phyloP scores from a whole-genome alignment of 352 stramenopile species.

The Pythium scleroteichum region DNA sequence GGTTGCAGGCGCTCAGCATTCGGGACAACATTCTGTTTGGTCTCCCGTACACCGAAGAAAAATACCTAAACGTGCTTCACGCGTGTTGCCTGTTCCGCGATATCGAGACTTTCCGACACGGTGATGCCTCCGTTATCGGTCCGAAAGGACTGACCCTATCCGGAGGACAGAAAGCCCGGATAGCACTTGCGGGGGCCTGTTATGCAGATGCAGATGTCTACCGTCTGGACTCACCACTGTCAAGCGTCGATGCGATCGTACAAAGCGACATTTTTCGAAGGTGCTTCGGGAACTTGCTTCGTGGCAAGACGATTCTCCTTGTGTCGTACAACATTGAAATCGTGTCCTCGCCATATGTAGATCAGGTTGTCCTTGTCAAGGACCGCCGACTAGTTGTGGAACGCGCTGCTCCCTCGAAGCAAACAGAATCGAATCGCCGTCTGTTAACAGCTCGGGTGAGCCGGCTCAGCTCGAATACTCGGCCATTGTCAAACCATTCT shows the following conservation, averaged over 20 bases:
- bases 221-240: slow-evolving; percentile 88
- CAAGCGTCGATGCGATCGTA: slow-evolving; percentile 91
- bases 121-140: slow-evolving; percentile 92
- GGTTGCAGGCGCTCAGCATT: slow-evolving; percentile 91
- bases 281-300: slow-evolving; percentile 16
- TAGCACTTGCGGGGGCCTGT: slow-evolving; percentile 47
- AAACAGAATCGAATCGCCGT: too few relatives aligned
- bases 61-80: slow-evolving; percentile 47
- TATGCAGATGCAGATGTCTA: slow-evolving; percentile 53
- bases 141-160: slow-evolving; percentile 92
- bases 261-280: slow-evolving; percentile 79
- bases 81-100: slow-evolving; percentile 77
- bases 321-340: slow-evolving; percentile 80
- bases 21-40: slow-evolving; percentile 92
- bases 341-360: slow-evolving; percentile 11
- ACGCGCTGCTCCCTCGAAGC: too few relatives aligned
- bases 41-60: slow-evolving; percentile 32
- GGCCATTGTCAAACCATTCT: too few relatives aligned
- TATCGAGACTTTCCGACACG: slow-evolving; percentile 68
- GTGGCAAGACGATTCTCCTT: slow-evolving; percentile 66
- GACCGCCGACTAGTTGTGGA: slow-evolving; percentile 10
- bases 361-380: slow-evolving; percentile 13
- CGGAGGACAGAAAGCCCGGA: slow-evolving; percentile 83
- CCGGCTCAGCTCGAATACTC: too few relatives aligned
- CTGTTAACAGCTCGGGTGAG: too few relatives aligned